A percentile compares a stretch with the other conserved stretches of the same genome.
Conservation (phyloP, 768 basidiomycete species). For the Pleurotus tuber-regium region DNA sequence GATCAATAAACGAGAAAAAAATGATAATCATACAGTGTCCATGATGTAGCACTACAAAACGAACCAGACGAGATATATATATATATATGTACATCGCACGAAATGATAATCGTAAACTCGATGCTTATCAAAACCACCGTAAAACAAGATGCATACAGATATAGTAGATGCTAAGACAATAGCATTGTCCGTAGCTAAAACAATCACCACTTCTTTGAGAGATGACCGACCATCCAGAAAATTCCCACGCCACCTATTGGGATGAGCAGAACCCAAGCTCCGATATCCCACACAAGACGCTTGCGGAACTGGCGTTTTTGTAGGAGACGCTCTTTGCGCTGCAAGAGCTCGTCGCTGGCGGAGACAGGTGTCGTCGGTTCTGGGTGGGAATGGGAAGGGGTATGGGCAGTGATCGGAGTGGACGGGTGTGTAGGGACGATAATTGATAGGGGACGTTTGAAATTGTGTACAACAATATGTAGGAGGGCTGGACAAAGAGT, state of each 20-base stretch:
- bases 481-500: conserved; percentile 47
- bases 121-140: no score
- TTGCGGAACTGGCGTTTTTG: conserved; percentile 72
- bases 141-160: no score
- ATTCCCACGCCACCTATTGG: conserved; percentile 56
- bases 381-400: conserved; percentile 19
- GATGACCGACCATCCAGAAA: conserved; percentile 55
- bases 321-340: conserved; percentile 82
- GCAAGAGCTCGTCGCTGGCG: conserved; percentile 67
- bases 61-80: no score
- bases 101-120: no score
- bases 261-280: conserved; percentile 71
- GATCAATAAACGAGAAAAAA: no score
- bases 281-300: conserved; percentile 81
- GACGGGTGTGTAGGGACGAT: conserved; percentile 50
- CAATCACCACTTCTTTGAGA: conserved; percentile 54
- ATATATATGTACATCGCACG: no score
- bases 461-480: conserved; percentile 81
- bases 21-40: no score
- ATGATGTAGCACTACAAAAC: no score
- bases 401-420: conserved; percentile 31
- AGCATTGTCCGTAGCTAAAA: no score
- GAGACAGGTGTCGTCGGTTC: conserved; percentile 13
- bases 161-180: no score
- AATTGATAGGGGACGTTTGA: conserved; percentile 82